These are phyloP conservation scores for Zea luxurians DNA, from an alignment of 176 grass and related monocot species.

Conservation along the genomic window DNA sequence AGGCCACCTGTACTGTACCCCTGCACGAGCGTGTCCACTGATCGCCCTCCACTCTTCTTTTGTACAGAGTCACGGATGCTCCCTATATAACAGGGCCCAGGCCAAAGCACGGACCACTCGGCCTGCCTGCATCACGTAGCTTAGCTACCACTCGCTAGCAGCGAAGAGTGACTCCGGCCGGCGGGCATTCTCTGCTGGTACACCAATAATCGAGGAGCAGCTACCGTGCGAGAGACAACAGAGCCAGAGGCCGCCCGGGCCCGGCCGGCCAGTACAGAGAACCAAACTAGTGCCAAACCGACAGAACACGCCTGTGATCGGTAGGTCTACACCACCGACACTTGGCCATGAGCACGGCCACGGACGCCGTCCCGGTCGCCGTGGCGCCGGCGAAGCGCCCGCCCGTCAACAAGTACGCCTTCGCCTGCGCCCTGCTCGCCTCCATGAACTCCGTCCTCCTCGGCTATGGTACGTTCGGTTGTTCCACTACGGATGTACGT, in stretches of 20 bases:
- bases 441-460: constrained; percentile 91
- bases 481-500: not conserved
- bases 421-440: constrained; percentile 64
- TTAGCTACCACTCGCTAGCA: not conserved
- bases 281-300: not conserved
- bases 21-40: not conserved
- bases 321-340: not conserved
- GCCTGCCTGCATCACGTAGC: not conserved
- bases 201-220: constrained; percentile 28
- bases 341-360: constrained; percentile 39
- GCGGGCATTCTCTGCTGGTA: constrained; percentile 1
- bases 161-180: not conserved
- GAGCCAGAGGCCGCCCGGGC: not conserved
- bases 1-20: too few species aligned
- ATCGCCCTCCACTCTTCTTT: not conserved
- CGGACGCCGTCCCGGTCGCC: constrained; percentile 33
- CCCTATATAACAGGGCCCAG: constrained; percentile 34
- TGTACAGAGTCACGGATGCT: not conserved
- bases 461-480: constrained; percentile 59
- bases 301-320: not conserved
- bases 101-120: constrained; percentile 10
- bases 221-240: not conserved
- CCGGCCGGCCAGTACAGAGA: not conserved
- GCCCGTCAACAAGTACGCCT: constrained; percentile 70
- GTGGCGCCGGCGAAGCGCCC: constrained; percentile 59